Conservation (phyloP, 1,284 basidiomycete genomes). For the Irpex lacteus region DNA sequence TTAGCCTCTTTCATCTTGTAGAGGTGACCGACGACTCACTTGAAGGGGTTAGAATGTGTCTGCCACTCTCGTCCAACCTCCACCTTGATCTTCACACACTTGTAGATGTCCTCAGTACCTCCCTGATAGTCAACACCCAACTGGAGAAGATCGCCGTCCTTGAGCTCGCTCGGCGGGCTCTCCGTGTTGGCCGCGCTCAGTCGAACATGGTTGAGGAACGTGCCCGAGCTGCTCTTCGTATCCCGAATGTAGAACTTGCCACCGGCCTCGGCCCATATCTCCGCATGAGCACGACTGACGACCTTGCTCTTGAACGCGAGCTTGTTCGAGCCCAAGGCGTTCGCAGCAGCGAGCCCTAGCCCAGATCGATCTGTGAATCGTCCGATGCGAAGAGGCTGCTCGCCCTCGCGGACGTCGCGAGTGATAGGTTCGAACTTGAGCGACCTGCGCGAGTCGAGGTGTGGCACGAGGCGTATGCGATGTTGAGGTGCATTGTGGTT, state of each 20-base stretch:
- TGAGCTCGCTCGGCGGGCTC: constrained; percentile 75
- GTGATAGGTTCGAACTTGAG: constrained; percentile 93
- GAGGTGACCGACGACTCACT: constrained; percentile 53
- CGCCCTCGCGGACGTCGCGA: constrained; percentile 74
- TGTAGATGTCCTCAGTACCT: constrained; percentile 95
- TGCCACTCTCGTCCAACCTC: constrained; percentile 94
- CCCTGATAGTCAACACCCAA: constrained; percentile 98
- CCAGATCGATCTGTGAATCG: constrained; percentile 88
- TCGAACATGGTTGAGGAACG: constrained; percentile 94
- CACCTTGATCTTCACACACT: constrained; percentile 95
- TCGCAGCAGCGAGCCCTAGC: constrained; percentile 62
- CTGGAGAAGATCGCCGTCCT: constrained; percentile 94
- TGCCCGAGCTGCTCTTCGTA: constrained; percentile 89
- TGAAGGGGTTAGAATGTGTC: constrained; percentile 87
- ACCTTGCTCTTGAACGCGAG: constrained; percentile 97
- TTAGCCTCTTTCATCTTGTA: background rate
- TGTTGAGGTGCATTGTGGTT: constrained; percentile 27
- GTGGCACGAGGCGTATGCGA: constrained; percentile 87
- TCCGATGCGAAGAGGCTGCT: constrained; percentile 79
- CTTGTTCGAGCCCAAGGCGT: constrained; percentile 74
- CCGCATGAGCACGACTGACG: constrained; percentile 91
- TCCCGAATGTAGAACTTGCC: constrained; percentile 87
- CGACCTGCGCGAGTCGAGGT: constrained; percentile 87
- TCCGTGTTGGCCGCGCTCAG: constrained; percentile 84
- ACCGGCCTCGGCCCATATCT: constrained; percentile 78